Evolutionary conservation across 257 asterid genomes (phyloP), one percentile per base, ranked within the genome.

Genomic region (Dorcoceras hygrometricum): DNA sequence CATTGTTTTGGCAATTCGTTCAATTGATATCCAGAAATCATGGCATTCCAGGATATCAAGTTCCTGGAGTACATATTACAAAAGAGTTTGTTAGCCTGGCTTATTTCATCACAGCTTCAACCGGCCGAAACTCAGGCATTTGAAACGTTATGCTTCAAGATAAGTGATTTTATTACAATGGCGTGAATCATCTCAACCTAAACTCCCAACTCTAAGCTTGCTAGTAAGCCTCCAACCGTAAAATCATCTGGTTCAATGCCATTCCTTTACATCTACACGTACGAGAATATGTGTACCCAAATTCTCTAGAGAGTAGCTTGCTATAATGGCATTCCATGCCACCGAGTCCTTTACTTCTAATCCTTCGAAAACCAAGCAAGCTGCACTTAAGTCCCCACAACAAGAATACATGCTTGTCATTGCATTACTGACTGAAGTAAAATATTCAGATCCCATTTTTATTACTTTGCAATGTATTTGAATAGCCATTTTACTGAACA

Each of bases 21-120:
- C 39, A 80, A 60, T 22, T 80, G 77, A 74, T 75, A 85, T 51
- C 94, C 97, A 3, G 88, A 86, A 63, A 86, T 85, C 74, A 91
- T 81, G 23, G 95, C 83, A 65, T 91, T 91, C 98, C 96, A 91
- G 28, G 98, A 87, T 67, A 91, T 85, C 82, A 91, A 27, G 78
- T 89, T 89, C 76, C 65, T 83, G 59, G 74, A 70, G n/a, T 46
- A 68, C 89, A 78, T 84, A 20, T 62, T 58, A 57, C 22, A 10
- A 76, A 91, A 91, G 62, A 87, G 61, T 68, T 77, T 70, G 54
- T 39, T 76, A 19, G 95, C 96, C 65, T 71, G 76, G 34, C 74
- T 67, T 56, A 85, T 81, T 26, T 74, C 79, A 39, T 78, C 82
- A 31, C 65, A 81, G 76, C 71, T 86, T 26, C 84, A 84, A 60